phyloP scores from a whole-genome alignment of 768 basidiomycete genomes.

The Tylopilus vinaceipallidus region DNA sequence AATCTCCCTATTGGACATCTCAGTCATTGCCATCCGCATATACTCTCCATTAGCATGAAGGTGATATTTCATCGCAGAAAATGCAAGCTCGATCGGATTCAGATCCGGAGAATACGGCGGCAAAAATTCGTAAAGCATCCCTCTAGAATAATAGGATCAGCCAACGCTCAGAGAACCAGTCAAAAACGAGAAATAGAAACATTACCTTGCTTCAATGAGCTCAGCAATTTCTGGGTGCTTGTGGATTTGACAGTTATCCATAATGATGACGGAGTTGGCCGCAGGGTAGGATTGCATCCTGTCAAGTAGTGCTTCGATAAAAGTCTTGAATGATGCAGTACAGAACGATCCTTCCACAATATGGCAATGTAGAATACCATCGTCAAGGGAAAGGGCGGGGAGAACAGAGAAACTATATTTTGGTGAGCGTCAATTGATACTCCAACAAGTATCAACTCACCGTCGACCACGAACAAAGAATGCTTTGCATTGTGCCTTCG shows the following conservation, averaged over 20 bases:
- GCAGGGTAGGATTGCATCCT: slow-evolving; percentile 38
- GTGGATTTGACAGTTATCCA: slow-evolving; percentile 40
- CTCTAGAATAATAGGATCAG: background rate
- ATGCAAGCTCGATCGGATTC: background rate
- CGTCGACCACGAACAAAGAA: background rate
- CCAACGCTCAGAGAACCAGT: too few species aligned
- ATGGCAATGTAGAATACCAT: background rate
- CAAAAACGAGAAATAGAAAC: background rate
- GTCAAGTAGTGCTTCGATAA: slow-evolving; percentile 34
- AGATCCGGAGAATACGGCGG: background rate
- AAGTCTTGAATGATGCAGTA: slow-evolving; percentile 25
- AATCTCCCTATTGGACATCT: background rate
- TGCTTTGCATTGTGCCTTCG: background rate
- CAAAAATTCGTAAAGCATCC: background rate
- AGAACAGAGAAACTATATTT: background rate
- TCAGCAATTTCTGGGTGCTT: slow-evolving; percentile 26
- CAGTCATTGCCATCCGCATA: background rate
- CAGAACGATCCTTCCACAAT: slow-evolving; percentile 30
- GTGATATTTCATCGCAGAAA: background rate
- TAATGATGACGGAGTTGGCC: slow-evolving; percentile 36
- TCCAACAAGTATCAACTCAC: background rate
- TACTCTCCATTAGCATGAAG: background rate
- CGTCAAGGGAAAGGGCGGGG: background rate
- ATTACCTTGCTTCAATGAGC: slow-evolving; percentile 32
- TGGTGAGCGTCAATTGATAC: too few species aligned